Percentiles rank a stretch among this genome's conserved stretches.
Evolutionary conservation across 257 asterid genomes (phyloP).

Genomic region (Rauvolfia tetraphylla): DNA sequence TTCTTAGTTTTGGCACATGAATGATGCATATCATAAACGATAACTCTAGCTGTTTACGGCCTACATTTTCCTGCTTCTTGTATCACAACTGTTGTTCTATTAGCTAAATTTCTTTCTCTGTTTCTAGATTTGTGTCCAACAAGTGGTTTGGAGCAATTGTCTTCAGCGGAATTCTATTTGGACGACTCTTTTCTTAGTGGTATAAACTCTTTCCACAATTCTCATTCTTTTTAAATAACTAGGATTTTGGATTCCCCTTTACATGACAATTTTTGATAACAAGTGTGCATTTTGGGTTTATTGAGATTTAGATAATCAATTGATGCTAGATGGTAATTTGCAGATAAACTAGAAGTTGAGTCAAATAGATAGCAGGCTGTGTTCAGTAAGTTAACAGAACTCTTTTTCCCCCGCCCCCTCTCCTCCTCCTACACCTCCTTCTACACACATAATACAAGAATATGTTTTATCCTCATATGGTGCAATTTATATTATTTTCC

Average conservation of each 20-base stretch:
- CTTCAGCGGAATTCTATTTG: conserved; percentile 57
- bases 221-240: not conserved
- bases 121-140: conserved; percentile 72
- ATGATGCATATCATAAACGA: not conserved
- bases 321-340: not conserved
- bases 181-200: conserved; percentile 21
- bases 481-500: not conserved
- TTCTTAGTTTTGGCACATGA: not conserved
- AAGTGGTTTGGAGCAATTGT: conserved; percentile 92
- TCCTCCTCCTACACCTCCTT: too few relatives aligned
- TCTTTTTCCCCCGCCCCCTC: too few relatives aligned
- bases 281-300: not conserved
- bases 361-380: not conserved
- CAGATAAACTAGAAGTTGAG: not conserved
- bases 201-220: not conserved
- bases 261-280: not conserved
- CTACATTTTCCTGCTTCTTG: not conserved
- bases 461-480: too few relatives aligned
- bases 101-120: not conserved
- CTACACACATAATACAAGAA: too few relatives aligned
- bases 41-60: not conserved
- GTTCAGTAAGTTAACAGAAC: not conserved
- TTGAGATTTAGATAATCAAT: not conserved
- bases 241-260: not conserved
- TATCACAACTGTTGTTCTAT: not conserved